Evolutionary conservation across 2,329 filamentous ascomycete species (phyloP), one percentile per base, ranked within the genome.

Genomic region (Venturia asperata): DNA sequence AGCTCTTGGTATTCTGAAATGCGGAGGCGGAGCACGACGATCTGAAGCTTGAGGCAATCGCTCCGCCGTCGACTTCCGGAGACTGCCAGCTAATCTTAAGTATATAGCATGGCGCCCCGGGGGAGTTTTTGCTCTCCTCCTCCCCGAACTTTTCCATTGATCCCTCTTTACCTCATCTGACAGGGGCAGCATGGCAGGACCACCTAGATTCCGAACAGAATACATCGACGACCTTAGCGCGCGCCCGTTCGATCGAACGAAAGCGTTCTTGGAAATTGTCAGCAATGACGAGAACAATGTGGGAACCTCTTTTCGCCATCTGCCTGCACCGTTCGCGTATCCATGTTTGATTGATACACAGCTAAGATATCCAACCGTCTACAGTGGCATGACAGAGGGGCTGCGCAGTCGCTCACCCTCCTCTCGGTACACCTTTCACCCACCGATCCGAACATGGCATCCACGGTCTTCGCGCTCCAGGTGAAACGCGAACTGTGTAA

Each of bases 401-500:
- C 43, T 15, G 43, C 45, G 10, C 45, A 47, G 7, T 47, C 60
- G 3, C 5, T 62, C 5, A 62, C 41, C 13, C 60, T 62, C 30
- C 60, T 37, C 21, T 75, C 74, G n/a, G 73, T 72, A 3, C 74
- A 69, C 1, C 70, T 69, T 15, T 61, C 68, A 19, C 71, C 74
- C 4, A 72, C 72, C 19, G 66, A 75, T 61, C 72, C 73, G 4
- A 70, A 75, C 61, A 63, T 73, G 17, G 72, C 77, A 10, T 75
- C 73, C 0, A 74, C 74, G 1, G 74, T 76, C 5, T 82, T 78
- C 69, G 75, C 74, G 24, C 76, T 84, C 67, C 72, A 70, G 3
- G 78, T 82, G n/a, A 74, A 77, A 10, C 69, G 70, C 15, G 70
- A 72, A 61, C 77, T 82, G 64, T 77, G 77, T 66, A 84, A 84